Conservation (phyloP, 805 yeast species). For the Nadsonia fulvescens region DNA sequence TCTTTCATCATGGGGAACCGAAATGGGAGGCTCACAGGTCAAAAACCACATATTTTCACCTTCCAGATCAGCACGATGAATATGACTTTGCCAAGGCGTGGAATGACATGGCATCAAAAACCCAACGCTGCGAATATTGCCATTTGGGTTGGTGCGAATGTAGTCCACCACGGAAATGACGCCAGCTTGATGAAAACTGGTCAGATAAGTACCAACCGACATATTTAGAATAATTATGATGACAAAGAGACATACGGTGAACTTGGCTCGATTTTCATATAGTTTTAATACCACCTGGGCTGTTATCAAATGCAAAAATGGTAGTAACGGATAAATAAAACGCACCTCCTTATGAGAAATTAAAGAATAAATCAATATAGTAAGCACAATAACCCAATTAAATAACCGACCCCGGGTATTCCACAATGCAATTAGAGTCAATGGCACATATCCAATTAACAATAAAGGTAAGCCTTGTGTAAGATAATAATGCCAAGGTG, state of each 20-base stretch:
- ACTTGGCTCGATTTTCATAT: no score
- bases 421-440: slow-evolving; percentile 29
- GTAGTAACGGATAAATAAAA: slow-evolving; percentile 72
- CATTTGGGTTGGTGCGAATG: slow-evolving; percentile 25
- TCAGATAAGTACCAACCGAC: slow-evolving; percentile 30
- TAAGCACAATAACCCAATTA: slow-evolving; percentile 20
- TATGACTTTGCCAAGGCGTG: slow-evolving; percentile 81
- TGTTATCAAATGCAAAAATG: slow-evolving; percentile 39
- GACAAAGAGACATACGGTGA: slow-evolving; percentile 6
- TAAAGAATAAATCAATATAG: slow-evolving; percentile 38
- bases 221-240: slow-evolving; percentile 22
- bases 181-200: slow-evolving; percentile 71
- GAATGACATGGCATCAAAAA: slow-evolving; percentile 94
- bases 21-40: slow-evolving; percentile 82
- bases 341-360: slow-evolving; percentile 82
- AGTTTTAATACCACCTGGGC: slow-evolving; percentile 22
- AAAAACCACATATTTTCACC: slow-evolving; percentile 69
- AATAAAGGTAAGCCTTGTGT: slow-evolving; percentile 70
- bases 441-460: slow-evolving; percentile 47
- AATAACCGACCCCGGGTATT: slow-evolving; percentile 14
- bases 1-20: slow-evolving; percentile 19
- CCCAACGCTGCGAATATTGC: slow-evolving; percentile 47
- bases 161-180: slow-evolving; percentile 48
- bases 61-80: slow-evolving; percentile 43
- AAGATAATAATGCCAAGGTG: slow-evolving; percentile 74